phyloP scores from a whole-genome alignment of 257 asterid genomes.

The Craterostigma plantagineum region DNA sequence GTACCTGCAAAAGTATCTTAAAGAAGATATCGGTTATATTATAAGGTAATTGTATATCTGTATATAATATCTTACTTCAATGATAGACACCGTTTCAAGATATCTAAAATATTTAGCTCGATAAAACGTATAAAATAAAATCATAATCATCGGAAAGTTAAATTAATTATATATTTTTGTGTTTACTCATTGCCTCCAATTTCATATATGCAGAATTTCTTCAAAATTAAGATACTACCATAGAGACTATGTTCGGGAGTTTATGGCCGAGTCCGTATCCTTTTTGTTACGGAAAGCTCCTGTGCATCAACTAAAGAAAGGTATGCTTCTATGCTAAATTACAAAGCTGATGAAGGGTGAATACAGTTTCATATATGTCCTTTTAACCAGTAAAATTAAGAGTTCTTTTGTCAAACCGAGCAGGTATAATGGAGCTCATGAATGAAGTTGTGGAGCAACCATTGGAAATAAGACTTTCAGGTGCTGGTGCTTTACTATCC shows the following conservation, averaged over 20 bases:
- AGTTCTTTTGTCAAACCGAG: conserved; percentile 10
- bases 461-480: conserved; percentile 39
- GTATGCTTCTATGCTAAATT: conserved; percentile 14
- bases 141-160: too few species aligned
- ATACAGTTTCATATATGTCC: too few species aligned
- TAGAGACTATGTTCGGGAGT: conserved; percentile 54
- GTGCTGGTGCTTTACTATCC: conserved; percentile 46
- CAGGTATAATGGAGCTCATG: conserved; percentile 53
- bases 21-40: conserved; percentile 31
- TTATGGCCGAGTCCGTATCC: conserved; percentile 77
- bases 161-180: background rate
- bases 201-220: conserved; percentile 31
- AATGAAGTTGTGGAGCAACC: conserved; percentile 59
- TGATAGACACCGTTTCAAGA: background rate
- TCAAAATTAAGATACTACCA: conserved; percentile 57
- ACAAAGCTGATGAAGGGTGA: too few species aligned
- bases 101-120: background rate
- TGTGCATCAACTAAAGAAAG: conserved; percentile 40
- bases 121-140: background rate
- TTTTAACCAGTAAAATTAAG: background rate
- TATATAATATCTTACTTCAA: background rate
- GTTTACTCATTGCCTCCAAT: conserved; percentile 2
- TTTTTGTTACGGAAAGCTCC: conserved; percentile 65
- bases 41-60: conserved; percentile 32
- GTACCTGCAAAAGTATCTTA: conserved; percentile 70